These are phyloP conservation scores for Cercospora sojina DNA, from an alignment of 2,329 filamentous ascomycete species.

Conservation along the genomic window DNA sequence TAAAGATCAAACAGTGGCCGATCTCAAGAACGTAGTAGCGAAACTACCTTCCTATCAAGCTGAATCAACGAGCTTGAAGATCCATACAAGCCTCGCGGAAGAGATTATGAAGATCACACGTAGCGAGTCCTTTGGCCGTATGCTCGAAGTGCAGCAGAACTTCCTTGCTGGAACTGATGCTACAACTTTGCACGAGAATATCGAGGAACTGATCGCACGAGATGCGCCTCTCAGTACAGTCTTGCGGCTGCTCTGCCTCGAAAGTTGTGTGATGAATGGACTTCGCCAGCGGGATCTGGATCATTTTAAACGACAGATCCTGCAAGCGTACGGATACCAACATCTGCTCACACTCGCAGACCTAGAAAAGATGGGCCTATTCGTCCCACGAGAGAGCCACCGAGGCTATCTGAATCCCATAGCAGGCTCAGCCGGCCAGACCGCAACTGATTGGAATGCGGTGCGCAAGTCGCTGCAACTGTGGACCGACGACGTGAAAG, in stretches of 20 bases:
- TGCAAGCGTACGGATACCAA: slow-evolving; percentile 93
- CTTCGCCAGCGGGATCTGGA: slow-evolving; percentile 88
- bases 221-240: slow-evolving; percentile 78
- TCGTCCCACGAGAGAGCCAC: slow-evolving; percentile 70
- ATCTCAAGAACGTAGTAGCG: slow-evolving; percentile 92
- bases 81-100: slow-evolving; percentile 88
- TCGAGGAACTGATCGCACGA: slow-evolving; percentile 92
- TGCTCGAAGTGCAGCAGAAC: slow-evolving; percentile 93
- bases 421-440: slow-evolving; percentile 55
- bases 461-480: slow-evolving; percentile 82
- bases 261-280: slow-evolving; percentile 85
- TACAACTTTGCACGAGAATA: slow-evolving; percentile 80
- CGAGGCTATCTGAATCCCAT: slow-evolving; percentile 80
- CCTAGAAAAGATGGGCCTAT: slow-evolving; percentile 84
- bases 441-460: slow-evolving; percentile 74
- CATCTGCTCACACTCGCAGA: slow-evolving; percentile 86
- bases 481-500: slow-evolving; percentile 94
- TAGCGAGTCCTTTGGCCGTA: slow-evolving; percentile 81
- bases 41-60: slow-evolving; percentile 89
- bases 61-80: slow-evolving; percentile 87
- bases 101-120: slow-evolving; percentile 93
- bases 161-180: slow-evolving; percentile 87
- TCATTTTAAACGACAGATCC: slow-evolving; percentile 78
- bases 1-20: slow-evolving; percentile 80
- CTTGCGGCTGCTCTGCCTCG: slow-evolving; percentile 81